phyloP scores from a whole-genome alignment of 129 eudicot species.

The Silybum marianum region DNA sequence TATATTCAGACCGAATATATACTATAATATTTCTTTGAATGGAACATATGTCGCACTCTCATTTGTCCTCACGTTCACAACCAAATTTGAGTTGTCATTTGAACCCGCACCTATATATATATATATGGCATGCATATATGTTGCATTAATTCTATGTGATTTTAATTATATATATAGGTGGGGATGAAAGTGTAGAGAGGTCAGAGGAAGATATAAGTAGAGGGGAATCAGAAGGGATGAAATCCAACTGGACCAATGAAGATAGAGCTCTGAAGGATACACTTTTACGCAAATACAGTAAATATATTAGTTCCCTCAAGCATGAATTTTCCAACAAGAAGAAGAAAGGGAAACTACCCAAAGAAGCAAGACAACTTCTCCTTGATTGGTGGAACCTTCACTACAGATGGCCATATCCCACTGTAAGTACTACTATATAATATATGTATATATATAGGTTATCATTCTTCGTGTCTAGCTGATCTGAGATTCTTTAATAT shows the following conservation, averaged over 20 bases:
- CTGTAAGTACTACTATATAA: conserved; percentile 38
- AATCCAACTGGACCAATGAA: conserved; percentile 31
- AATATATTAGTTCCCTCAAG: conserved; percentile 50
- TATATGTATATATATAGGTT: too few relatives aligned
- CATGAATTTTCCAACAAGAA: conserved; percentile 65
- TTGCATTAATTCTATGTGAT: neutral
- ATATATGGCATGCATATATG: too few relatives aligned
- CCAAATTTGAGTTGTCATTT: too few relatives aligned
- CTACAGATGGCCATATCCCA: conserved; percentile 74
- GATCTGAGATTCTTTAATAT: too few relatives aligned
- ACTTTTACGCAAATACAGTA: conserved; percentile 55
- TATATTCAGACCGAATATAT: too few relatives aligned
- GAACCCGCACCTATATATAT: too few relatives aligned
- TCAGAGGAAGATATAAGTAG: conserved; percentile 46
- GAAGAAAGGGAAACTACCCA: conserved; percentile 63
- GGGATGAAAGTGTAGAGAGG: conserved; percentile 45
- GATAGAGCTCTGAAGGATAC: conserved; percentile 58
- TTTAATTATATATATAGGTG: neutral
- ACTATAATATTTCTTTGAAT: too few relatives aligned
- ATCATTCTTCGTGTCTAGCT: too few relatives aligned
- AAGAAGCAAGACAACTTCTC: conserved; percentile 55
- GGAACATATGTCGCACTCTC: too few relatives aligned
- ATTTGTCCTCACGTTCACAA: too few relatives aligned
- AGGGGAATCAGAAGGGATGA: conserved; percentile 34
- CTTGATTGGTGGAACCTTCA: conserved; percentile 68